Percentiles rank a stretch among this genome's conserved stretches.
These are phyloP conservation scores for Alternaria conjuncta DNA, from an alignment of 2,329 filamentous ascomycete genomes.

Conservation along the genomic window DNA sequence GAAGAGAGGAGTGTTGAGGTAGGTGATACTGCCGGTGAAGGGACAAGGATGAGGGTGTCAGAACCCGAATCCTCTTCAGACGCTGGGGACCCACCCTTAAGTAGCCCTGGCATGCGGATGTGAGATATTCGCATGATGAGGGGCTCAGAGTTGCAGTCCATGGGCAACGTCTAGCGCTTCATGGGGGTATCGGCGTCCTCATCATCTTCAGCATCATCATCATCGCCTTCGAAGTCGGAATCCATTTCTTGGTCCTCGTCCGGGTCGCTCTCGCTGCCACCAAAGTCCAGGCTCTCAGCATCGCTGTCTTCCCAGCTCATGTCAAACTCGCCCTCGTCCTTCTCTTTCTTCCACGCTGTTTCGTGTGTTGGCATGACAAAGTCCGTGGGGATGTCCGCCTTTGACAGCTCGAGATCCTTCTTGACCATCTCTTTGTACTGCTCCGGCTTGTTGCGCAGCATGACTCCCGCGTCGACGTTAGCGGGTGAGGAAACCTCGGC, in stretches of 20 bases:
- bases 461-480: slow-evolving; percentile 90
- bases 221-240: slow-evolving; percentile 63
- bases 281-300: slow-evolving; percentile 69
- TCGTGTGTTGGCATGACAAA: slow-evolving; percentile 81
- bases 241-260: slow-evolving; percentile 66
- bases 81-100: neutral
- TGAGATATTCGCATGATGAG: neutral
- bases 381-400: slow-evolving; percentile 77
- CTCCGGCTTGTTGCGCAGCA: slow-evolving; percentile 75
- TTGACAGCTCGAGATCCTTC: slow-evolving; percentile 74
- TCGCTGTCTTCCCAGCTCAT: slow-evolving; percentile 56
- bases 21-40: neutral
- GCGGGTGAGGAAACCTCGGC: slow-evolving; percentile 92
- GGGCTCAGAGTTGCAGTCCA: neutral
- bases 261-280: slow-evolving; percentile 63
- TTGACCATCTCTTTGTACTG: slow-evolving; percentile 74
- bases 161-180: slow-evolving; percentile 8
- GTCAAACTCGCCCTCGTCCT: slow-evolving; percentile 67
- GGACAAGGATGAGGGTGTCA: neutral
- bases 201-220: slow-evolving; percentile 39
- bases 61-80: neutral
- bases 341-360: slow-evolving; percentile 67
- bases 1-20: neutral
- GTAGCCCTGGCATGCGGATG: neutral
- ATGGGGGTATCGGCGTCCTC: slow-evolving; percentile 31